Base-by-base conservation (phyloP, 441 rosid species). In the Adansonia madagascariensis region DNA sequence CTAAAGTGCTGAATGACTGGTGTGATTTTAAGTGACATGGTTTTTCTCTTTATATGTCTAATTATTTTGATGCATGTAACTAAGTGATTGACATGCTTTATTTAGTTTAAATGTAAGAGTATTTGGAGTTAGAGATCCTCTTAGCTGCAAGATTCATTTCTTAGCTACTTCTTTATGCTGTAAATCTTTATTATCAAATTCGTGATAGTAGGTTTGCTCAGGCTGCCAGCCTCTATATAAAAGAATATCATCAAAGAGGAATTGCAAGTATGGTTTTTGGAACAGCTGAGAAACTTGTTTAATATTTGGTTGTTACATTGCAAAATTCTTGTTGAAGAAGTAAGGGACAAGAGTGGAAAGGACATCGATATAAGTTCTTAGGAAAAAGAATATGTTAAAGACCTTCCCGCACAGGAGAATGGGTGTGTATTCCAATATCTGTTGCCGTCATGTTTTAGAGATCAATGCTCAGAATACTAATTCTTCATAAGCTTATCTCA, bases 271-370 rank as follows among this genome's bases (percentile, higher is more conserved):
- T 1, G 27, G 43, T 49, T 56, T 18, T 71, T 55, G 44, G 14
- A 47, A 50, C 44, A 60, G 61, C 73, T 24, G 61, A 1, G 31
- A 50, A 80, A 73, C 67, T 72, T 75, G 46, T 64, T 71, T 83
- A 62, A 78, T 80, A 63, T 77, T 74, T 46, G 79, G 69, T 49
- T 82, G 67, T 73, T 77, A 79, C 82, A 69, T 80, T 46, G 93
- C 94, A 35, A 88, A 79, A 81, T 92, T 90, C 82, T 88, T 31
- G 87, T 85, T 49, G 94, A 94, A 66, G 99, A 92, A 90, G 96
- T 88, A 44, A 92, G 77, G 87, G 95, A 94, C 85, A 94, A 96
- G 85, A 85, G 75, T 41, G 89, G 85, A 15, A 80, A 85, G 79
- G 2, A 27, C 35, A 84, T 96, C 24, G 91, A 92, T 24, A 66